Base-by-base conservation (phyloP, 805 yeast genomes). In the Ogataea siamensis region DNA sequence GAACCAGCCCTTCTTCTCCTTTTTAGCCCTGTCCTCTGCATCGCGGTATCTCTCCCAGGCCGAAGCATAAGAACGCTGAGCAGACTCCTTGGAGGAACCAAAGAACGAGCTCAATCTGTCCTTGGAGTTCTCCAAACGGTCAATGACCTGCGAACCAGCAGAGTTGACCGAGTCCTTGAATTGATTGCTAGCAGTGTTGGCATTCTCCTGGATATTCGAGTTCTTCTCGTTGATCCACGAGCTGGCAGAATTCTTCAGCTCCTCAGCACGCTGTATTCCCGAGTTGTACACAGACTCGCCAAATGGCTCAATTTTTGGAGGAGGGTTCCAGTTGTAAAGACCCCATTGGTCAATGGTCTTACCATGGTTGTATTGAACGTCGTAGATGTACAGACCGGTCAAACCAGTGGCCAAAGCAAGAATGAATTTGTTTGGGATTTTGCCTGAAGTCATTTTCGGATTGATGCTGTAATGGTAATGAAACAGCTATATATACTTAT, bases 1-100 rank as follows among this genome's bases (percentile, higher is more conserved):
- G 44, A 60, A 61, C 72, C 74, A 66, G 14, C 59, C 55, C 15
- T 51, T 50, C 26, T 62, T 51, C 14, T 58, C 50, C 5, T 59
- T 47, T 7, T 59, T 57, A 9, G 65, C 54, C 21, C 64, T 55
- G 31, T 58, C 51, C 40, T 61, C 57, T 4, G 62, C 62, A 24
- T 60, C 67, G 9, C 56, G 55, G 4, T 50, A 40, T n/a, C 51
- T 47, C 13, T 41, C 37, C 28, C 42, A 29, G 1, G 66, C 64
- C 10, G 47, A 46, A 13, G 50, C 51, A 29, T 60, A 62, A 2
- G 56, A 41, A 2, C 44, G 32, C 33, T 53, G 57, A 7, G 56
- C 54, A 40, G 48, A 22, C 28, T 47, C 53, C 37, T 45, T 49
- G 17, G 55, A 43, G 22, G 40, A 28, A 7, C 52, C 55, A 24